A percentile compares a stretch with the other conserved stretches of the same genome.
Evolutionary conservation across 1,284 basidiomycete genomes (phyloP).

Genomic region (Malassezia dermatis): DNA sequence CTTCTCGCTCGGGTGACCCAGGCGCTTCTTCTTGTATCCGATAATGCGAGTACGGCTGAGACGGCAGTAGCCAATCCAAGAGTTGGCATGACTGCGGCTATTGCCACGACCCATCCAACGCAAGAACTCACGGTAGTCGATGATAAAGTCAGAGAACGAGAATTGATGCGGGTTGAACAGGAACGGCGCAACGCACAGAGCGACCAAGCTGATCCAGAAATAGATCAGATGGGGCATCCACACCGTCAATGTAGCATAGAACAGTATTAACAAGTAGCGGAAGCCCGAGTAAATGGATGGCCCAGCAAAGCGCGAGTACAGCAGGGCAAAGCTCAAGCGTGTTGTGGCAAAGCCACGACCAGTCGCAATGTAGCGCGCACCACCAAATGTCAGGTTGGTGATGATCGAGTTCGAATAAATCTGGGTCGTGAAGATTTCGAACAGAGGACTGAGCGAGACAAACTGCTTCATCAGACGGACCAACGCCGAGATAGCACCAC

Average conservation of each 20-base stretch:
- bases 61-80: constrained; percentile 48
- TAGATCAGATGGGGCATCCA: constrained; percentile 48
- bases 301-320: constrained; percentile 47
- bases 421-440: constrained; percentile 47
- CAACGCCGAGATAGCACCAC: constrained; percentile 44
- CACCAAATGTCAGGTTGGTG: constrained; percentile 46
- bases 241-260: constrained; percentile 46
- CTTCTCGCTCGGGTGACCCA: constrained; percentile 48
- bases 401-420: constrained; percentile 48
- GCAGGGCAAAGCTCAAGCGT: constrained; percentile 42
- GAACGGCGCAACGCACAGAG: constrained; percentile 46
- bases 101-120: constrained; percentile 48
- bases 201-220: constrained; percentile 47
- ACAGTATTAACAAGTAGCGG: constrained; percentile 40
- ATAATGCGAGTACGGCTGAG: constrained; percentile 47
- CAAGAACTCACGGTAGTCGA: constrained; percentile 48
- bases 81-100: constrained; percentile 47
- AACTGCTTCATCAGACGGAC: constrained; percentile 47
- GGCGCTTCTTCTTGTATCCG: constrained; percentile 48
- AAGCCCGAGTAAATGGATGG: constrained; percentile 47
- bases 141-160: constrained; percentile 45
- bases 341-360: constrained; percentile 48
- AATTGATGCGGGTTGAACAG: constrained; percentile 49
- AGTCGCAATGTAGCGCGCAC: constrained; percentile 48
- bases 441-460: constrained; percentile 43